Conservation (phyloP, 306 rosid genomes). For the Vigna trinervia region DNA sequence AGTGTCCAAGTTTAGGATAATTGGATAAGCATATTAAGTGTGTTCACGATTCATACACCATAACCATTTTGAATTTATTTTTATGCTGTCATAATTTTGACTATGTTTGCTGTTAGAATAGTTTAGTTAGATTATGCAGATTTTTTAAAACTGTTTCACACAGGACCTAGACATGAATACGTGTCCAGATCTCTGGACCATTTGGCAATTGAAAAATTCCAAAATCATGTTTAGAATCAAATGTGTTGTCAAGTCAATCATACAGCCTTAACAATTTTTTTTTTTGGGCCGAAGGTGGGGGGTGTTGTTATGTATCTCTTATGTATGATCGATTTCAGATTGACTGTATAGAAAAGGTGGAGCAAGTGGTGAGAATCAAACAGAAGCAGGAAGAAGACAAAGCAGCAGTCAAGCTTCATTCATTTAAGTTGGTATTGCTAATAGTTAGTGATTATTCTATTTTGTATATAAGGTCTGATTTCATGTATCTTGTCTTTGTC, state of each 20-base stretch:
- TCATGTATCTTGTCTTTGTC: conserved; percentile 38
- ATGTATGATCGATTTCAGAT: conserved; percentile 50
- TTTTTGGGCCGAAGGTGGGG: not conserved
- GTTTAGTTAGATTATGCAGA: conserved; percentile 23
- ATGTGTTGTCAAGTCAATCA: conserved; percentile 8
- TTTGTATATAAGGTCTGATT: conserved; percentile 30
- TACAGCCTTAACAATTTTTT: not conserved
- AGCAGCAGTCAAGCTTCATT: conserved; percentile 67
- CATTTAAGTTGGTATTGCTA: conserved; percentile 71
- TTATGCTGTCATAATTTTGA: conserved; percentile 14
- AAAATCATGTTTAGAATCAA: conserved; percentile 27
- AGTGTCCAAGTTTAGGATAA: conserved; percentile 7
- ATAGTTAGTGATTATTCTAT: conserved; percentile 25
- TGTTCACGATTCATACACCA: not conserved
- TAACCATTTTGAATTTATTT: conserved; percentile 32
- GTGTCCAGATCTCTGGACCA: conserved; percentile 10
- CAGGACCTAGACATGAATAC: conserved; percentile 22
- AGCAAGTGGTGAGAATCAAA: conserved; percentile 61
- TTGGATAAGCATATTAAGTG: not conserved
- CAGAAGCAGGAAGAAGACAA: conserved; percentile 84
- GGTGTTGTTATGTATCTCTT: conserved; percentile 17
- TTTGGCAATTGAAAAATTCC: conserved; percentile 7
- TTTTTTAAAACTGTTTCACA: conserved; percentile 21
- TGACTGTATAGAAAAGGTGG: conserved; percentile 64
- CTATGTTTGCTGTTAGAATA: conserved; percentile 25